Percentiles rank a stretch among this genome's conserved stretches.
These are phyloP conservation scores for Colletotrichum gloeosporioides DNA, from an alignment of 2,329 filamentous ascomycete genomes.

Conservation along the genomic window DNA sequence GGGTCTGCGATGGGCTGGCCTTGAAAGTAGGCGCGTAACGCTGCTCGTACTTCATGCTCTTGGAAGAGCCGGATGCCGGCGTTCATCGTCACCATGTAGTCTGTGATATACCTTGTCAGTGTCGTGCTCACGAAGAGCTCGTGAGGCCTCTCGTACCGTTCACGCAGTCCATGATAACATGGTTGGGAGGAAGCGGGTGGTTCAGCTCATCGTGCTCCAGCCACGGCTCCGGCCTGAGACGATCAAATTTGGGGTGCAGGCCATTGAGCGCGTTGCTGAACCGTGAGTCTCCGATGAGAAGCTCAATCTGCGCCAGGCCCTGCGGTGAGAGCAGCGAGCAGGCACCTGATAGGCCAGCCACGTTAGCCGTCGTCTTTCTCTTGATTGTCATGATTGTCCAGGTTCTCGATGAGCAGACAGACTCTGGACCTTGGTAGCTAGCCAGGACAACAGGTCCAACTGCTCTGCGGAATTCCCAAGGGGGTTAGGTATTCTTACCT, in stretches of 20 bases:
- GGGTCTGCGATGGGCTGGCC: slow-evolving; percentile 6
- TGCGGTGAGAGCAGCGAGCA: slow-evolving; percentile 11
- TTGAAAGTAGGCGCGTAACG: slow-evolving; percentile 2
- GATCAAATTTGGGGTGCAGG: background rate
- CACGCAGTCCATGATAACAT: slow-evolving; percentile 16
- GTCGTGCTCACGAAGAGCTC: background rate
- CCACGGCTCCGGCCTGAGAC: background rate
- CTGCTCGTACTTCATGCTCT: slow-evolving; percentile 11
- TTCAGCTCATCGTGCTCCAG: background rate
- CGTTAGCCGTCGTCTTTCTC: background rate
- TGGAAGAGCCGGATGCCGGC: background rate
- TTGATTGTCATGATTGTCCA: background rate
- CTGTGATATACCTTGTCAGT: background rate
- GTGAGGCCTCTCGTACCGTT: background rate
- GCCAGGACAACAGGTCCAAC: background rate
- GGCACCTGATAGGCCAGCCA: background rate
- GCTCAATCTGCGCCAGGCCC: slow-evolving; percentile 5
- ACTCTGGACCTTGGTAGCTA: background rate
- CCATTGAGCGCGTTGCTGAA: background rate
- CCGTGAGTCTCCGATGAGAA: slow-evolving; percentile 11
- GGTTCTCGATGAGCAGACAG: background rate
- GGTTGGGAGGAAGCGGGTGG: slow-evolving; percentile 12
- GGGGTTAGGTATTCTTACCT: background rate
- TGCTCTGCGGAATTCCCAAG: background rate
- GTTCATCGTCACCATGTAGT: slow-evolving; percentile 3